Evolutionary conservation across 306 rosid genomes (phyloP), one percentile per base, ranked within the genome.

Genomic region (Cicer pinnatifidum): DNA sequence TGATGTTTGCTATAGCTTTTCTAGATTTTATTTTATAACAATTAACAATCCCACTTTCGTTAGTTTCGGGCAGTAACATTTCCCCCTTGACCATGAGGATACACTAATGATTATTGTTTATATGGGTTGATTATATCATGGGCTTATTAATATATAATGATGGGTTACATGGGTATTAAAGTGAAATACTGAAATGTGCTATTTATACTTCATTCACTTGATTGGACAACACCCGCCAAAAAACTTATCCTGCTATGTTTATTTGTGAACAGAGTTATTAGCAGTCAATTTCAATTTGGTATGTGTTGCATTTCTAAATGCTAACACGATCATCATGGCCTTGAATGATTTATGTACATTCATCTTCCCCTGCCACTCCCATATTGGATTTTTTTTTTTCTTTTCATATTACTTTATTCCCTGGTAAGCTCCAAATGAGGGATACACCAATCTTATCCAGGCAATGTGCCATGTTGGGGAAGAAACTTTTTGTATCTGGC

Each of bases 401-500:
- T 23, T 47, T 9, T 54, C 33, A 33, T 28, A 41, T 64, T 16
- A 28, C 68, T 76, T 7, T 44, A n/a, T 37, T 35, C 16, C 38
- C 65, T 68, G 35, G 37, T 13, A 62, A 75, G 47, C 16, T 47
- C 57, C 7, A 6, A 39, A 77, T 6, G 2, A 74, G 73, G 51
- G 53, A 20, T 59, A 7, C 17, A 12, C 10, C 11, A 9, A 54
- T 56, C 68, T 57, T 57, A 50, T 61, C 67, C 33, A 15, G 45
- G 37, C 20, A 33, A 67, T 12, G 9, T 11, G 53, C 44, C 69
- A 33, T 66, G 41, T 37, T 28, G 33, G 71, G 10, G 41, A 51
- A 79, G 65, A 72, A 50, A 53, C 73, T 11, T 58, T 47, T 75
- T 59, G 33, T 60, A 61, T 46, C 71, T 11, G 73, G 62, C 75